phyloP scores from a whole-genome alignment of 345 rosid genomes.

The Salix koriyanagi region DNA sequence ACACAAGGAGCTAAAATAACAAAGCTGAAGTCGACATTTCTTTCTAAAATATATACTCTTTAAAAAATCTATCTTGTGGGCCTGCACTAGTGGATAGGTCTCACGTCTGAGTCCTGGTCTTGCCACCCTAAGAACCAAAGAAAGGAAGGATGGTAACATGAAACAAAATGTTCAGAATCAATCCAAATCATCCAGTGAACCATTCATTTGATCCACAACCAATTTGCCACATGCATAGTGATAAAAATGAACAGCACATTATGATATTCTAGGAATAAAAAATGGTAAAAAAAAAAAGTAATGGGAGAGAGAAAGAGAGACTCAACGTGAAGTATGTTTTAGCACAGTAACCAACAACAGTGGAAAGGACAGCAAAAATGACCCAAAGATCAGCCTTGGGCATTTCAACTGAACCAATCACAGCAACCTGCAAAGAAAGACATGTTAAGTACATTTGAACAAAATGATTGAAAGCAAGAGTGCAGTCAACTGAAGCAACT shows the following conservation, averaged over 20 bases:
- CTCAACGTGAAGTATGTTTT: slow-evolving; percentile 97
- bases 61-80: background rate
- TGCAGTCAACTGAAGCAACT: background rate
- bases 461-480: background rate
- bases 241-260: background rate
- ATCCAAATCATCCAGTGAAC: background rate
- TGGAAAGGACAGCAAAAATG: slow-evolving; percentile 72
- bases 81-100: background rate
- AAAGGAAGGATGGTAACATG: background rate
- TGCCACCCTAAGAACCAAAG: background rate
- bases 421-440: slow-evolving; percentile 61
- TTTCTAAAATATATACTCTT: background rate
- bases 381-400: slow-evolving; percentile 88
- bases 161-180: background rate
- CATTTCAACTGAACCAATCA: slow-evolving; percentile 65
- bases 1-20: background rate
- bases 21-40: background rate
- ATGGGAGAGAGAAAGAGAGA: slow-evolving; percentile 12
- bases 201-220: background rate
- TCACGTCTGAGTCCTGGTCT: background rate
- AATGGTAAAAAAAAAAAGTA: background rate
- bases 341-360: slow-evolving; percentile 90
- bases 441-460: slow-evolving; percentile 7
- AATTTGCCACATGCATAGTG: background rate
- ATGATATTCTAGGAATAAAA: background rate